Percentiles rank a stretch among this genome's conserved stretches.
Evolutionary conservation across 2,329 filamentous ascomycete species (phyloP).

Genomic region (Trichoderma brevicompactum): DNA sequence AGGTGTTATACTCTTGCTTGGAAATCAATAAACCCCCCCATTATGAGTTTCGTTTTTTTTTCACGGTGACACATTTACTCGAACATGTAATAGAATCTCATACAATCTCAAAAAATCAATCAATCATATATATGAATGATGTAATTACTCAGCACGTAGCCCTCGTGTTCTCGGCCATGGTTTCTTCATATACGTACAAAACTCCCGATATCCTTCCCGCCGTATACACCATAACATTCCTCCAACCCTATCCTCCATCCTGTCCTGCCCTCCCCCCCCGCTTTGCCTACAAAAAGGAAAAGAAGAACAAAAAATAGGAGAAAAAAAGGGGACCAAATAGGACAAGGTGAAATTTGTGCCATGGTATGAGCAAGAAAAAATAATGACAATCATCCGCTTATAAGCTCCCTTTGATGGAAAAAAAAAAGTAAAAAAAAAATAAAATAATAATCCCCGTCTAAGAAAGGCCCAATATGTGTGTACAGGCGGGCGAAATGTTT

Average conservation of each 20-base stretch:
- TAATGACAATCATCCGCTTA: slow-evolving; percentile 13
- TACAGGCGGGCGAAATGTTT: slow-evolving; percentile 16
- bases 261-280: neutral
- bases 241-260: neutral
- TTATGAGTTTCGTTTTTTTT: neutral
- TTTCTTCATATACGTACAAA: slow-evolving; percentile 20
- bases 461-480: neutral
- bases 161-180: slow-evolving; percentile 15
- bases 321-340: neutral
- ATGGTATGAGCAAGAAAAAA: neutral
- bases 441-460: slow-evolving; percentile 25
- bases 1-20: neutral
- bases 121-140: slow-evolving; percentile 9
- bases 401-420: slow-evolving; percentile 17
- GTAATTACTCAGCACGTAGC: slow-evolving; percentile 10
- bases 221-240: slow-evolving; percentile 18
- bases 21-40: neutral
- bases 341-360: neutral
- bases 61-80: neutral
- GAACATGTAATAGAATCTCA: neutral
- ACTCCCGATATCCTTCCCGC: slow-evolving; percentile 13
- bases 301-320: neutral
- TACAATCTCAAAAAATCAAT: neutral
- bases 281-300: slow-evolving; percentile 1
- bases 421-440: too few species aligned